Percentiles rank a stretch among this genome's conserved stretches.
phyloP scores from a whole-genome alignment of 176 grass and related monocot genomes.

The Microstegium vimineum region DNA sequence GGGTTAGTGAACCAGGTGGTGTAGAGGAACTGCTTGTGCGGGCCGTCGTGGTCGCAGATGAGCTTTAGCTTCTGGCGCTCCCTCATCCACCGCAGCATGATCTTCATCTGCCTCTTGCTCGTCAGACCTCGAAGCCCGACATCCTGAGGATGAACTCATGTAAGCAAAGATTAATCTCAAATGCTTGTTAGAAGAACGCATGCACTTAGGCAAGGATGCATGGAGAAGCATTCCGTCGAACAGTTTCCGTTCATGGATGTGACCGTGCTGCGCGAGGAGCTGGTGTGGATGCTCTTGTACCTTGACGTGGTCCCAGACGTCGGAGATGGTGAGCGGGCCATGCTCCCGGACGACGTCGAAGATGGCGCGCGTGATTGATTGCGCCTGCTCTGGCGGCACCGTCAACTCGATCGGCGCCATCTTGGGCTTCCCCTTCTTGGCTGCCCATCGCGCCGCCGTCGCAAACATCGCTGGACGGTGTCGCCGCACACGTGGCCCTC shows the following conservation, averaged over 20 bases:
- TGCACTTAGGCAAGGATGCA: neutral
- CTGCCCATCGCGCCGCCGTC: conserved; percentile 59
- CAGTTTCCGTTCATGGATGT: neutral
- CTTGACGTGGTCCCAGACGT: conserved; percentile 88
- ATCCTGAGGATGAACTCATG: conserved; percentile 36
- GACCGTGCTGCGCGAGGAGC: too few relatives aligned
- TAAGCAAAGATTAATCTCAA: neutral
- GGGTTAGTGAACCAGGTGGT: conserved; percentile 98
- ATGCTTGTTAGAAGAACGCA: neutral
- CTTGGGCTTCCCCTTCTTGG: conserved; percentile 86
- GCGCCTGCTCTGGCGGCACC: conserved; percentile 70
- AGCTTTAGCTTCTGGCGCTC: conserved; percentile 82
- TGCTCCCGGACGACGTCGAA: conserved; percentile 88
- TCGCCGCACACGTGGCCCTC: neutral
- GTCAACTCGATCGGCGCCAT: conserved; percentile 80
- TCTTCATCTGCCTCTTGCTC: conserved; percentile 96
- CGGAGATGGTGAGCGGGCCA: conserved; percentile 80
- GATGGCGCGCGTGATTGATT: conserved; percentile 78
- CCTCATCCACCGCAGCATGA: conserved; percentile 91
- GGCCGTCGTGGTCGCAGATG: conserved; percentile 79
- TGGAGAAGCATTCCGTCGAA: conserved; percentile 22
- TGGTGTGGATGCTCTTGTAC: conserved; percentile 28
- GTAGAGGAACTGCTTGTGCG: conserved; percentile 94
- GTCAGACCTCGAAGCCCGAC: conserved; percentile 64
- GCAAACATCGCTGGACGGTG: conserved; percentile 40